Base-by-base conservation (phyloP, 2,329 filamentous ascomycete genomes). In the Clonostachys chloroleuca region DNA sequence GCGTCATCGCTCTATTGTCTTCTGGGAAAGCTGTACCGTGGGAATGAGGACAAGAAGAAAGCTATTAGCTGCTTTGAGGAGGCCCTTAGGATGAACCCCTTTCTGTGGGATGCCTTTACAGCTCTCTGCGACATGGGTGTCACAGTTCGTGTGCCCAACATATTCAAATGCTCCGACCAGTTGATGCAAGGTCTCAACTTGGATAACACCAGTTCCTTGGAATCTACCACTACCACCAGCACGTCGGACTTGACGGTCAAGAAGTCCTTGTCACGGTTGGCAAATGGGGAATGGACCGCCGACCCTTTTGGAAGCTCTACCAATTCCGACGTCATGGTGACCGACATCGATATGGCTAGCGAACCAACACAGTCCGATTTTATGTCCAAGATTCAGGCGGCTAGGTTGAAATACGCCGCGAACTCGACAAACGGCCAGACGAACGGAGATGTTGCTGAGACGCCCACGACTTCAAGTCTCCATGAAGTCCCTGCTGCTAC, bases 101-200 rank as follows among this genome's bases (percentile, higher is more conserved):
- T 97, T 66, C 94, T 96, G 81, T 99, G 94, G 94, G 94, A 99
- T 73, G 92, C 92, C 1, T 97, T 97, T 59, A 84, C 86, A 18
- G 86, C 83, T 14, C 77, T 99, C 8, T 96, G 92, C 62, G 91
- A 96, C 60, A 89, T 81, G 84, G 89, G 89, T 5, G 86, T 90
- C 41, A 84, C 84, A 54, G 78, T 97, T 47, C 84, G 88, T 47
- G 83, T 94, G 10, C 80, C 84, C 24, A 96, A 95, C 59, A 87
- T 96, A 52, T 99, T 96, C 70, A 90, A 84, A 61, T 70, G 87
- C 56, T 89, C 79, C 50, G 78, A 82, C 17, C 51, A 62, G 8
- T 62, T 83, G 35, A 54, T 76, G 34, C 73, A 74, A 37, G 69
- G 68, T 44, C 73, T 81, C 47, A 72, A 75, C 44, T 59, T 45